Conservation (phyloP, 192 early-diverging fungal species). For the Chytriomyces sp. region DNA sequence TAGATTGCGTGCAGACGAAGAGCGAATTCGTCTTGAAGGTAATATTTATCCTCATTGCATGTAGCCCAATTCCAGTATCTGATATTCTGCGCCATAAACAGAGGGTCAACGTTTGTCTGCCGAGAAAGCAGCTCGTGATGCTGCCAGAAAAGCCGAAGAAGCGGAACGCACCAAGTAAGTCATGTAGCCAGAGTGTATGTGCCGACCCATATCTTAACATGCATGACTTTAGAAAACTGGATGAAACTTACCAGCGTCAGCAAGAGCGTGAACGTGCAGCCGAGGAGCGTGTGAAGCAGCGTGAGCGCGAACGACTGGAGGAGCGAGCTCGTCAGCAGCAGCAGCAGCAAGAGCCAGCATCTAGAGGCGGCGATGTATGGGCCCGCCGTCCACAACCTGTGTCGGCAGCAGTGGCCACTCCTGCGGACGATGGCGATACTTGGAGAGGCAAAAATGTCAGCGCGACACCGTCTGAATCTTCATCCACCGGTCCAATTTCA, state of each 20-base stretch:
- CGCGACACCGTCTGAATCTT: background rate
- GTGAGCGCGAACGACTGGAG: constrained; percentile 24
- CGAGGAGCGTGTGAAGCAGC: constrained; percentile 34
- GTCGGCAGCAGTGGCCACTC: constrained; percentile 9
- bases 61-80: background rate
- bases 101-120: constrained; percentile 31
- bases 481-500: background rate
- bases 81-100: constrained; percentile 26
- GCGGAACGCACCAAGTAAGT: constrained; percentile 40
- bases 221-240: constrained; percentile 36
- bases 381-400: constrained; percentile 14
- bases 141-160: constrained; percentile 38
- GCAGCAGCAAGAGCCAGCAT: background rate
- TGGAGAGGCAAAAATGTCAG: constrained; percentile 4
- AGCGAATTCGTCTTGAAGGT: constrained; percentile 40
- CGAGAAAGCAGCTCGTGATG: constrained; percentile 32
- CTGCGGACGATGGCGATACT: background rate
- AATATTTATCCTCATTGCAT: background rate
- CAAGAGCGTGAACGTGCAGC: constrained; percentile 37
- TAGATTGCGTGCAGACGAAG: constrained; percentile 36
- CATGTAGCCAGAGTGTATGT: background rate
- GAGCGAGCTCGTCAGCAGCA: constrained; percentile 17
- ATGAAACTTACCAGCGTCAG: constrained; percentile 35
- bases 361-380: constrained; percentile 13
- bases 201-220: background rate